Percentiles rank a stretch among this genome's conserved stretches.
Evolutionary conservation across 805 yeast species (phyloP).

Genomic region (Starmerella bombicola): DNA sequence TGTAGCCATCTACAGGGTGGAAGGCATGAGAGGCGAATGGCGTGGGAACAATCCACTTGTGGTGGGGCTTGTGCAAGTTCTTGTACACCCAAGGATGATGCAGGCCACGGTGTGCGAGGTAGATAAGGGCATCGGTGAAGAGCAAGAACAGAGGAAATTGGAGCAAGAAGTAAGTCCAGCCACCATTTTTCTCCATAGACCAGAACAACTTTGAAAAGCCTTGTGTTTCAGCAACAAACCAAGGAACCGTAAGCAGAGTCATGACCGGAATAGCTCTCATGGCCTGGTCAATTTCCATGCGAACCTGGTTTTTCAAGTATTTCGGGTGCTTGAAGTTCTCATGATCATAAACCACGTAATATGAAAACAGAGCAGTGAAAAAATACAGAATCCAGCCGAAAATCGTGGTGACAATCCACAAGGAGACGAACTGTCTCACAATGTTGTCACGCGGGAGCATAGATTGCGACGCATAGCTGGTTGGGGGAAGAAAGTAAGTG

Average conservation of each 20-base stretch:
- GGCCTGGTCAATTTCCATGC: slow-evolving; percentile 70
- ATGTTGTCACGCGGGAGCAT: slow-evolving; percentile 58
- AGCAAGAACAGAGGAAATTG: slow-evolving; percentile 73
- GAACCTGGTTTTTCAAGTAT: slow-evolving; percentile 85
- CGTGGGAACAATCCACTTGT: slow-evolving; percentile 97
- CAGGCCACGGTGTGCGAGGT: slow-evolving; percentile 79
- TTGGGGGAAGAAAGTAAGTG: slow-evolving; percentile 47
- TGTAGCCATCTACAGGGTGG: slow-evolving; percentile 95
- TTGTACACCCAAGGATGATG: slow-evolving; percentile 90
- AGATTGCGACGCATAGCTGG: slow-evolving; percentile 51
- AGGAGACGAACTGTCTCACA: slow-evolving; percentile 55
- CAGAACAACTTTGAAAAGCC: slow-evolving; percentile 75
- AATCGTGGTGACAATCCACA: slow-evolving; percentile 56
- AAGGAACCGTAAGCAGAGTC: slow-evolving; percentile 80
- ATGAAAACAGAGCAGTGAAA: slow-evolving; percentile 62
- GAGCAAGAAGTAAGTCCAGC: slow-evolving; percentile 44
- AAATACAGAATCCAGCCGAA: slow-evolving; percentile 84
- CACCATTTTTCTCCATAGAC: slow-evolving; percentile 51
- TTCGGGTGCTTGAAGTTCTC: slow-evolving; percentile 91
- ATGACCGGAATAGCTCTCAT: slow-evolving; percentile 72
- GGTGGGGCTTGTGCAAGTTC: slow-evolving; percentile 88
- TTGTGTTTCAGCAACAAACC: slow-evolving; percentile 71
- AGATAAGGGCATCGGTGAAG: slow-evolving; percentile 90
- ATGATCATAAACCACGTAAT: slow-evolving; percentile 68
- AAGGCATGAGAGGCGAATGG: slow-evolving; percentile 98